Percentiles rank a stretch among this genome's conserved stretches.
These are phyloP conservation scores for Paraphysoderma sedebokerense DNA, from an alignment of 371 early-diverging fungal species.

Conservation along the genomic window DNA sequence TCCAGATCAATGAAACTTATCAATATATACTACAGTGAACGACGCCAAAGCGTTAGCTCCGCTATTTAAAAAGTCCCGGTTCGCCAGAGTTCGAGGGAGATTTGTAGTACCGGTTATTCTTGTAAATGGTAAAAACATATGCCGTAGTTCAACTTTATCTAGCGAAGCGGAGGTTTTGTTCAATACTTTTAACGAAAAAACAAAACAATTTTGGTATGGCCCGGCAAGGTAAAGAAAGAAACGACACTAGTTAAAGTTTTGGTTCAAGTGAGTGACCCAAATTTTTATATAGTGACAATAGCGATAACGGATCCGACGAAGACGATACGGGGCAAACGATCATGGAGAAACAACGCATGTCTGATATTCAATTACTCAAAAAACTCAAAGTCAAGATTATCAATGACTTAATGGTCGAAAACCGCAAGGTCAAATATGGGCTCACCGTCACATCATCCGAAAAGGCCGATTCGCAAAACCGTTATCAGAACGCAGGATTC, in stretches of 20 bases:
- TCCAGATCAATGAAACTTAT: background rate
- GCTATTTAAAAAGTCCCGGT: background rate
- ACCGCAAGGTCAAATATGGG: conserved; percentile 3
- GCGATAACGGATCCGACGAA: background rate
- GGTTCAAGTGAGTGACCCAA: background rate
- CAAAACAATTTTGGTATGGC: conserved; percentile 1
- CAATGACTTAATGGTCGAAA: conserved; percentile 6
- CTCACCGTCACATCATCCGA: conserved; percentile 1
- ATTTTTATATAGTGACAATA: background rate
- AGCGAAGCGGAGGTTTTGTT: conserved; percentile 2
- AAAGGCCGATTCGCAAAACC: conserved; percentile 1
- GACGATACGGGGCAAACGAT: background rate
- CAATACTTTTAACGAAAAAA: background rate
- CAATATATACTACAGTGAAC: background rate
- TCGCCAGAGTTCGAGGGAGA: conserved; percentile 2
- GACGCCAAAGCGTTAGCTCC: background rate
- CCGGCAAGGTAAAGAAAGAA: background rate
- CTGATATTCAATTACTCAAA: conserved; percentile 2
- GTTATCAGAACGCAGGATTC: background rate
- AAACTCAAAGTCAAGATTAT: background rate
- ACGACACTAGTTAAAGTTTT: background rate
- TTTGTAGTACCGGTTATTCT: conserved; percentile 2
- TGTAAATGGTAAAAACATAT: background rate
- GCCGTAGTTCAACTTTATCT: conserved; percentile 1
- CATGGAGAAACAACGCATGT: background rate